Evolutionary conservation across 2,329 filamentous ascomycete species (phyloP).

Genomic region (Aspergillus clavatus): DNA sequence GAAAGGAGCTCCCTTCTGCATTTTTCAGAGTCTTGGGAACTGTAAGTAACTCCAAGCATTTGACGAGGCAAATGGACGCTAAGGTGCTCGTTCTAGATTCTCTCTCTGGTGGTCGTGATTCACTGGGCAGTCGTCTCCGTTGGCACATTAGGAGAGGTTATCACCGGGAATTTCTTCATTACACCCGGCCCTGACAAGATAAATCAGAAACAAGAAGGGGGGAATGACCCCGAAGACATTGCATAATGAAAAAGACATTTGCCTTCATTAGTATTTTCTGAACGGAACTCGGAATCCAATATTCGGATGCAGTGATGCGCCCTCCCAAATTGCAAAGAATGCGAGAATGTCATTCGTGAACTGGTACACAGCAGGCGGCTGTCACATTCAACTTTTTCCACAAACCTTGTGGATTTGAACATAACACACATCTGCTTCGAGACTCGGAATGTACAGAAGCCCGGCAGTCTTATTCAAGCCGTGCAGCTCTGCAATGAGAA

Average conservation of each 20-base stretch:
- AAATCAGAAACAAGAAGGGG: not conserved
- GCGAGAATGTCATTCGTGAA: not conserved
- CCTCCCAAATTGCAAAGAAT: not conserved
- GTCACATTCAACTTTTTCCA: no score
- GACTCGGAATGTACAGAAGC: no score
- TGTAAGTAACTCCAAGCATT: conserved; percentile 14
- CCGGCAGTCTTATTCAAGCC: not conserved
- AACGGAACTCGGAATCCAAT: not conserved
- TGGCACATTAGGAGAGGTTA: not conserved
- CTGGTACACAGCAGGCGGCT: not conserved
- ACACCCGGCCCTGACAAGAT: not conserved
- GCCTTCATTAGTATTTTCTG: no score
- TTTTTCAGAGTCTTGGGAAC: conserved; percentile 55
- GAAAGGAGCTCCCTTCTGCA: conserved; percentile 47
- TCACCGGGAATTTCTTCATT: not conserved
- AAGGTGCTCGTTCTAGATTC: not conserved
- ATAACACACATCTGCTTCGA: no score
- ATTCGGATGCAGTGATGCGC: not conserved
- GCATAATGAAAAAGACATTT: no score
- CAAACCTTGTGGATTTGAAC: no score
- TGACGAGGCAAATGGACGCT: not conserved
- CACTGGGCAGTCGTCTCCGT: not conserved
- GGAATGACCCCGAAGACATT: not conserved
- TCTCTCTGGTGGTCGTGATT: not conserved
- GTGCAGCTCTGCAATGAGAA: not conserved